These are phyloP conservation scores for Candida cerambycidarum DNA, from an alignment of 805 yeast genomes.

Conservation along the genomic window DNA sequence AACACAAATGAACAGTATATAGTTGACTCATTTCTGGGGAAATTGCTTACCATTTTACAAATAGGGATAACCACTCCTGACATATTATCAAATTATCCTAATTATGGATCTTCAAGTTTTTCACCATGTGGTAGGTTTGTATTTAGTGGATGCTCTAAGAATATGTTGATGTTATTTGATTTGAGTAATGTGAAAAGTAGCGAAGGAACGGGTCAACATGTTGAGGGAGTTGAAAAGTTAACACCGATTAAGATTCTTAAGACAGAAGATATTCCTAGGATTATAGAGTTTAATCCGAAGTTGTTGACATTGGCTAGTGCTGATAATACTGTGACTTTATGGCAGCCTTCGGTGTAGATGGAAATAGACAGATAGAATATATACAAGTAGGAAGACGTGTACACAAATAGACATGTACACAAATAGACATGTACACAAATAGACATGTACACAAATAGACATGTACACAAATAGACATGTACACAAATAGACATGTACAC, in stretches of 20 bases:
- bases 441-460: no score
- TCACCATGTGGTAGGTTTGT: conserved; percentile 43
- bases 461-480: no score
- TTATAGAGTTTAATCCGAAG: conserved; percentile 61
- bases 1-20: conserved; percentile 56
- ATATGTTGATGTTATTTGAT: conserved; percentile 31
- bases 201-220: conserved; percentile 15
- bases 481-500: no score
- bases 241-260: conserved; percentile 24
- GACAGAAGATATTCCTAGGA: conserved; percentile 40
- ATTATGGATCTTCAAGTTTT: conserved; percentile 34
- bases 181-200: conserved; percentile 23
- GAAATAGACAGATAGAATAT: not conserved
- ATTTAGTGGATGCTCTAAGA: conserved; percentile 29
- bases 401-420: no score
- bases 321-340: conserved; percentile 43
- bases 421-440: no score
- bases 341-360: conserved; percentile 27
- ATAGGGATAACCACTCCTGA: conserved; percentile 1
- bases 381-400: no score
- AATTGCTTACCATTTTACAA: conserved; percentile 32
- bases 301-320: conserved; percentile 63
- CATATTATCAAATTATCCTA: conserved; percentile 26
- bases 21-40: conserved; percentile 70
- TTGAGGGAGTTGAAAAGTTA: conserved; percentile 21